Conservation (phyloP, 306 rosid species). For the Prunus mume region DNA sequence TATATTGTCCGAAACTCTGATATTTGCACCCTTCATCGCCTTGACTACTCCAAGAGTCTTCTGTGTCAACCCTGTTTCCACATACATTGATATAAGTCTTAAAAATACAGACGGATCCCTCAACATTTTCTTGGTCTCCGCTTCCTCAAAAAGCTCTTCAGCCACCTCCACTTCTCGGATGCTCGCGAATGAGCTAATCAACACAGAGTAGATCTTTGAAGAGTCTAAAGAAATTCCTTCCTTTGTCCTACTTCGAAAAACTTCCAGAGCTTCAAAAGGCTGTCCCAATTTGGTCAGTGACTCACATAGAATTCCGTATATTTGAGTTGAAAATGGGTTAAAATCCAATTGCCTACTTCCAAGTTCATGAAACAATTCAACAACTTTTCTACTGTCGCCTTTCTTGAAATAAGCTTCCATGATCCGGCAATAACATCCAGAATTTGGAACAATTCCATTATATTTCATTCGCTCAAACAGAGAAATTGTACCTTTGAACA, state of each 20-base stretch:
- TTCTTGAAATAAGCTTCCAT: constrained; percentile 60
- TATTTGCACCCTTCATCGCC: constrained; percentile 45
- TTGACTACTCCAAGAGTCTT: constrained; percentile 50
- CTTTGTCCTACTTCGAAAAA: constrained; percentile 41
- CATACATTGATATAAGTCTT: constrained; percentile 61
- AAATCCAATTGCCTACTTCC: constrained; percentile 28
- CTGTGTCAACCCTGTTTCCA: constrained; percentile 55
- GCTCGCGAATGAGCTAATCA: constrained; percentile 55
- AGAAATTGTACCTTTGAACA: constrained; percentile 52
- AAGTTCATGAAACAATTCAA: constrained; percentile 46
- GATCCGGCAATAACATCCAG: constrained; percentile 41
- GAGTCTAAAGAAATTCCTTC: constrained; percentile 36
- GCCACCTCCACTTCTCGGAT: constrained; percentile 38
- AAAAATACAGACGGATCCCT: constrained; percentile 54
- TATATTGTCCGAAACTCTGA: constrained; percentile 56
- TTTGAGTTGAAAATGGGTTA: constrained; percentile 25
- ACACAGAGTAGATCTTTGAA: constrained; percentile 44
- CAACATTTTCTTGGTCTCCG: constrained; percentile 39
- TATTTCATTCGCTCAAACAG: constrained; percentile 41
- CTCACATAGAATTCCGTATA: constrained; percentile 44
- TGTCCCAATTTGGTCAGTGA: constrained; percentile 46
- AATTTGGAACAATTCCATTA: constrained; percentile 26
- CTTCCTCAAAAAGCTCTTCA: constrained; percentile 54
- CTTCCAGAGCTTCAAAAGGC: constrained; percentile 57
- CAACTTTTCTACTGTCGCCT: constrained; percentile 41